phyloP scores from a whole-genome alignment of 2,329 filamentous ascomycete species.

The Colletotrichum sp. region DNA sequence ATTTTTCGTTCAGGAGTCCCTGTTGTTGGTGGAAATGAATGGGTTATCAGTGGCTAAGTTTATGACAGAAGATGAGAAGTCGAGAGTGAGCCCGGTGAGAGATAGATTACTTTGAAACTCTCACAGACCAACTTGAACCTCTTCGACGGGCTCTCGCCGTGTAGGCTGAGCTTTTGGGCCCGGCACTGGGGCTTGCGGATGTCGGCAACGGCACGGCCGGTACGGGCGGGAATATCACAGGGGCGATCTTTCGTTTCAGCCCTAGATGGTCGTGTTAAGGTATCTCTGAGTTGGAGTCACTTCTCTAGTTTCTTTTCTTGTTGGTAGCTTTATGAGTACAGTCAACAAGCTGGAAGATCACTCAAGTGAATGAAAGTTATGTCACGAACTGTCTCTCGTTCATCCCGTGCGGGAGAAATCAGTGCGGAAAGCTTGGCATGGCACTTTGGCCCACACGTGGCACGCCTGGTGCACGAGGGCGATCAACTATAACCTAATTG shows the following conservation, averaged over 20 bases:
- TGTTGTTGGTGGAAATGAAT: neutral
- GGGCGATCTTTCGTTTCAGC: neutral
- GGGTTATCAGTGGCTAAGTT: neutral
- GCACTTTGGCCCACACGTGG: neutral
- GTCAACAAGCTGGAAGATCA: neutral
- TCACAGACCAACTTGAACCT: neutral
- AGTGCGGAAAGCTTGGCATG: neutral
- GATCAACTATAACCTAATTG: neutral
- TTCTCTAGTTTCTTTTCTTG: rapidly evolving
- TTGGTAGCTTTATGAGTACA: rapidly evolving
- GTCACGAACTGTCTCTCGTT: neutral
- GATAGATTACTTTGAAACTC: neutral
- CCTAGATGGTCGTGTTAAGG: neutral
- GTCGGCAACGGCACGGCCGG: neutral
- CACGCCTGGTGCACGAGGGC: neutral
- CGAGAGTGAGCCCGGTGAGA: neutral
- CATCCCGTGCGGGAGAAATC: neutral
- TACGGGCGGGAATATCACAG: neutral
- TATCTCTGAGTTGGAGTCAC: neutral
- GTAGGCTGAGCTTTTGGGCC: neutral
- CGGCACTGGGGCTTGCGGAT: neutral
- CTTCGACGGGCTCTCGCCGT: neutral
- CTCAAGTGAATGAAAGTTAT: neutral
- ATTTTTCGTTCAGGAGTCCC: neutral
- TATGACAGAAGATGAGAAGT: neutral